Evolutionary conservation across 2,329 filamentous ascomycete genomes (phyloP), one percentile per base, ranked within the genome.

Genomic region (Diplodia intermedia): DNA sequence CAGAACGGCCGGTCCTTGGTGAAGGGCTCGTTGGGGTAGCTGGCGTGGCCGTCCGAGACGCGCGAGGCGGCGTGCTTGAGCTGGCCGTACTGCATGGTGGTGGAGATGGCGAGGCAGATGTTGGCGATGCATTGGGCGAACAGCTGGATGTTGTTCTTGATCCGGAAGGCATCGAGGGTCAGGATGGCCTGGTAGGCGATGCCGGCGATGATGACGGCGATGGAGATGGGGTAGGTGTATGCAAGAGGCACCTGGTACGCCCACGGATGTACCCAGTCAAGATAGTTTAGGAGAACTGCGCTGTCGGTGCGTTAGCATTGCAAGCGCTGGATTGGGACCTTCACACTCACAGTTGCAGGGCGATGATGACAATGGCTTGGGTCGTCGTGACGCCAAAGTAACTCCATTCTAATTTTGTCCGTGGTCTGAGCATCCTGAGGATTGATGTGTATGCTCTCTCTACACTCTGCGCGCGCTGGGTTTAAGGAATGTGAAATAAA

Each of bases 81-180:
- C 38, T 74, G 71, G 14, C 29, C 53, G 23, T 73, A 72, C 18
- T 71, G 71, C 70, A 75, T 69, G 26, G 71, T 43, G 3, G 71
- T 68, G 2, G 71, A 71, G 2, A 71, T 49, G 2, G 71, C 68
- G 2, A 75, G 62, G 33, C 68, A 71, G 2, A 71, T 43, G 40
- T 75, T 73, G 54, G 70, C 70, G 12, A 71, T 55, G 49, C 73
- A 73, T 54, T 71, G 68, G 11, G 68, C 69, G 11, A 72, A 72
- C 1, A 75, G 47, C 55, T 75, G 73, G 14, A 75, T 69, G 40
- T 72, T 72, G 52, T 75, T 75, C 38, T 73, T 74, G 52, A 71
- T 70, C 9, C 72, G 70, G 20, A 72, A 68, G 14, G 73, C 71
- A 49, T 75, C 73, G 6, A 75, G 67, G 20, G 73, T 70, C 3